phyloP scores from a whole-genome alignment of 176 grass and related monocot species.

The Triticum turgidum region DNA sequence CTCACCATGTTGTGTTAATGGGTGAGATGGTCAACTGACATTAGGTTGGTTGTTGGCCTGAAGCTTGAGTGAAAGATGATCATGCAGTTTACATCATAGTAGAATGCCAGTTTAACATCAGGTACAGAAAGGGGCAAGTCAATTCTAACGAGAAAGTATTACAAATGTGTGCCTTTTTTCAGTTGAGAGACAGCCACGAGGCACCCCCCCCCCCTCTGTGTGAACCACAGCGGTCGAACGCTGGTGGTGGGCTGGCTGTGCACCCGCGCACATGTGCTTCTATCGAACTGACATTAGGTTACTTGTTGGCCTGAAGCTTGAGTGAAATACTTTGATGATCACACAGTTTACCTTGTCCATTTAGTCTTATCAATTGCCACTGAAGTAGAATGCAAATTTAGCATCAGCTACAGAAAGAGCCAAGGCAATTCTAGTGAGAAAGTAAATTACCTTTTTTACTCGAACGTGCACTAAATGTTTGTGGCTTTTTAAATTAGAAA shows the following conservation, averaged over 20 bases:
- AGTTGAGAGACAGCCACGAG: no score
- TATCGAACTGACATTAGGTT: not conserved
- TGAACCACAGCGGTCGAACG: not conserved
- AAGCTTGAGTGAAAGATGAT: not conserved
- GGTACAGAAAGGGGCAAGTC: not conserved
- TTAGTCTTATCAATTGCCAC: not conserved
- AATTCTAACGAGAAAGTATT: not conserved
- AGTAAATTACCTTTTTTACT: not conserved
- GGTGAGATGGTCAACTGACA: not conserved
- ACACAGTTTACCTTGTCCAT: not conserved
- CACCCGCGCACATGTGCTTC: not conserved
- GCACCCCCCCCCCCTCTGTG: not conserved
- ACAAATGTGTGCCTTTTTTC: not conserved
- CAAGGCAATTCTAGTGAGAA: not conserved
- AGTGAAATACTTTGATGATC: slow-evolving; percentile 4
- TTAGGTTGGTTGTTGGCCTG: not conserved
- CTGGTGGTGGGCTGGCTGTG: not conserved
- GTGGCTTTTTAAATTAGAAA: no score
- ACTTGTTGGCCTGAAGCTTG: not conserved
- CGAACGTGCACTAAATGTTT: not conserved
- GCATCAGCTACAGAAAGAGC: not conserved
- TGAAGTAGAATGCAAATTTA: not conserved
- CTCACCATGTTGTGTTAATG: not conserved
- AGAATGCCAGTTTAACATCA: not conserved
- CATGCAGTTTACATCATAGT: not conserved